Evolutionary conservation across 805 yeast genomes (phyloP).

Genomic region (Yarrowia porcina): DNA sequence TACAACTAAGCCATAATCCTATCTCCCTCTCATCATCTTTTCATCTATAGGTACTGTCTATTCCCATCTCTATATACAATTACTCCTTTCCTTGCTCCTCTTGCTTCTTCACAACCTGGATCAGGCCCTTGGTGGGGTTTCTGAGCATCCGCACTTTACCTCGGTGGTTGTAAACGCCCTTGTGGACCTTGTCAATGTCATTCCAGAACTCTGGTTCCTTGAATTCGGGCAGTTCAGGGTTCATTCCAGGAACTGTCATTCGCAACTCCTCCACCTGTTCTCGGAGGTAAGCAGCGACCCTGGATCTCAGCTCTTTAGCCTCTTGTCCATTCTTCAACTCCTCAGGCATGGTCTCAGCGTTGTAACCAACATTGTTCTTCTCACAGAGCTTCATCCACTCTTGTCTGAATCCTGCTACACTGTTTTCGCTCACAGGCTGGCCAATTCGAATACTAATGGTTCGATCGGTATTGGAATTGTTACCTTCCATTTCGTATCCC

Average conservation of each 20-base stretch:
- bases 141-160: constrained; percentile 5
- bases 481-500: constrained; percentile 27
- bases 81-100: neutral
- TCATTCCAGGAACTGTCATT: constrained; percentile 6
- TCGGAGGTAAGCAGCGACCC: constrained; percentile 67
- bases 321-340: constrained; percentile 61
- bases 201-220: constrained; percentile 20
- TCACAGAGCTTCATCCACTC: constrained; percentile 67
- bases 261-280: constrained; percentile 48
- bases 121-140: constrained; percentile 2
- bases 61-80: neutral
- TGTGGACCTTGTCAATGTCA: neutral
- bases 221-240: constrained; percentile 2
- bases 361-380: constrained; percentile 50
- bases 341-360: constrained; percentile 51
- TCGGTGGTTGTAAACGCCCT: neutral
- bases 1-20: no score
- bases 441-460: constrained; percentile 65
- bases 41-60: neutral
- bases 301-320: constrained; percentile 64
- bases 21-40: no score
- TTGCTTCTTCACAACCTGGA: neutral
- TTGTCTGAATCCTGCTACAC: constrained; percentile 57
- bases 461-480: constrained; percentile 56
- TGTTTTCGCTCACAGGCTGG: constrained; percentile 57